These are phyloP conservation scores for Apophysomyces trapeziformis DNA, from an alignment of 371 early-diverging fungal genomes.

Conservation along the genomic window DNA sequence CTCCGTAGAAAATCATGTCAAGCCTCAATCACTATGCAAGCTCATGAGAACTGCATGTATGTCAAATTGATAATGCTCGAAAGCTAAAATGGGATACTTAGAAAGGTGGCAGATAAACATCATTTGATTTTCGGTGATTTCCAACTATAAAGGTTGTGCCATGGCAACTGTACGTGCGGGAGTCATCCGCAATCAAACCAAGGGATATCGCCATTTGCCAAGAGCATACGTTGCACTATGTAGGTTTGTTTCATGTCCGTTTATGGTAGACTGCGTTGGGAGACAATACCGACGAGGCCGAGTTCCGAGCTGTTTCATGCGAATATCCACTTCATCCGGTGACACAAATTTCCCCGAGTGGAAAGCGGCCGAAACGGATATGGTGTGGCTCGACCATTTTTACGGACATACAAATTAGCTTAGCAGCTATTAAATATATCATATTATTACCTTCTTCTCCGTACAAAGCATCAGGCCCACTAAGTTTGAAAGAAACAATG, in stretches of 20 bases:
- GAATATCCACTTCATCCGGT: not conserved
- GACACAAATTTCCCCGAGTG: not conserved
- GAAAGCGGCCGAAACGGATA: no score
- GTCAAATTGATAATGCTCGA: no score
- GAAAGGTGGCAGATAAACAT: no score
- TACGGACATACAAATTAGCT: no score
- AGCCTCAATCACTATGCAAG: not conserved
- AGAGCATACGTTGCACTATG: conserved; percentile 2
- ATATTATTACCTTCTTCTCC: no score
- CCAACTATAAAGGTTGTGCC: no score
- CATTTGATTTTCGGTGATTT: no score
- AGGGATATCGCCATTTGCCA: conserved; percentile 1
- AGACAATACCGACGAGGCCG: not conserved
- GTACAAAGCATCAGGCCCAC: no score
- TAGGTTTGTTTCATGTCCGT: not conserved
- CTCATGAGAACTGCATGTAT: not conserved
- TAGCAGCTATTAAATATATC: no score
- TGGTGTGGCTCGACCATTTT: not conserved
- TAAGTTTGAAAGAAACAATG: no score
- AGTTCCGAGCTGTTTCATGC: conserved; percentile 9
- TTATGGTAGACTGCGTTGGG: not conserved
- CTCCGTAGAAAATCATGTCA: not conserved
- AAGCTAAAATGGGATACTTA: no score
- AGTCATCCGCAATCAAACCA: not conserved
- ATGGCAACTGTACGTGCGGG: not conserved